phyloP scores from a whole-genome alignment of 31 red algal species.

The Odonthalia washingtoniensis region DNA sequence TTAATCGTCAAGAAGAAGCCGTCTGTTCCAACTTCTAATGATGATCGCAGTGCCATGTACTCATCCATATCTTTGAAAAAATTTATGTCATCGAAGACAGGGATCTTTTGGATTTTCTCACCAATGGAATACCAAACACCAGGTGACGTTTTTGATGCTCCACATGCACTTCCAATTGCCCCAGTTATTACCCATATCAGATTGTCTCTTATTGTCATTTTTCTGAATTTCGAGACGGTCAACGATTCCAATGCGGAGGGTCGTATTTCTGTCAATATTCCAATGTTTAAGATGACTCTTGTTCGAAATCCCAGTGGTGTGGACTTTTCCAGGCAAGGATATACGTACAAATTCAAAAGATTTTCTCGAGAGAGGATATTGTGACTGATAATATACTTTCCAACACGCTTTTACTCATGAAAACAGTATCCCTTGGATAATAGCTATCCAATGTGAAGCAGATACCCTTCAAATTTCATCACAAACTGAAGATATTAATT shows the following conservation, averaged over 20 bases:
- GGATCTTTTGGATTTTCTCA: background rate
- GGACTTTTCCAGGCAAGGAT: background rate
- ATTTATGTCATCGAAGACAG: background rate
- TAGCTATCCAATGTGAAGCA: no score
- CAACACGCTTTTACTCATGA: background rate
- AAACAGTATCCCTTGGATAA: no score
- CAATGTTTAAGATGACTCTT: background rate
- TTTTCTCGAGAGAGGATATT: slow-evolving; percentile 16
- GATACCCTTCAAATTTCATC: no score
- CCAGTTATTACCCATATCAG: background rate
- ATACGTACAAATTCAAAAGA: slow-evolving; percentile 2
- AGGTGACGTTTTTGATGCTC: background rate
- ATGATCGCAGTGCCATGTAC: no score
- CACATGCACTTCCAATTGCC: background rate
- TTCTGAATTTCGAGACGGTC: background rate
- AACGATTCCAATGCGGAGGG: background rate
- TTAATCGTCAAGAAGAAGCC: no score
- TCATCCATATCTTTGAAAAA: no score
- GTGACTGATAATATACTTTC: background rate
- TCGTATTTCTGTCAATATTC: background rate
- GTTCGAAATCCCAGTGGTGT: background rate
- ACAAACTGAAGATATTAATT: no score
- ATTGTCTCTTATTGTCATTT: background rate
- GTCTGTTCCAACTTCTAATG: no score
- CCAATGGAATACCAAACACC: background rate